Evolutionary conservation across 768 basidiomycete genomes (phyloP).

Genomic region (Hysterangium stoloniferum): DNA sequence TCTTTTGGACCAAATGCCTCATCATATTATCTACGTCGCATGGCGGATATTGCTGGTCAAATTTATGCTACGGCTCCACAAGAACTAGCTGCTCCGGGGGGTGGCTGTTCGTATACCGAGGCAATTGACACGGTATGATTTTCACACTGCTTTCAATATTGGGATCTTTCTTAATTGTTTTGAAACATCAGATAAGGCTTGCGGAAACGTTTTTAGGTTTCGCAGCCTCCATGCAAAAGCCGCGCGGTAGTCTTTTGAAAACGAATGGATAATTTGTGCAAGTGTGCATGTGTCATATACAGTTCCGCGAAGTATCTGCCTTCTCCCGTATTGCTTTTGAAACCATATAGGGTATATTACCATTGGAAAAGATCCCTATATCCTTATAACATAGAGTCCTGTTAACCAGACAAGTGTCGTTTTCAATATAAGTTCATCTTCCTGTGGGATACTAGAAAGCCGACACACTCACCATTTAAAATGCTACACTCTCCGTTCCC

Average conservation of each 20-base stretch:
- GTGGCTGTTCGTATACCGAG: conserved; percentile 39
- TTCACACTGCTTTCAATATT: conserved; percentile 10
- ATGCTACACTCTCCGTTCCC: too few relatives aligned
- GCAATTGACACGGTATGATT: conserved; percentile 42
- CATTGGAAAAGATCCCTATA: too few relatives aligned
- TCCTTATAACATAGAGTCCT: too few relatives aligned
- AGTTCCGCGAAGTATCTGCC: too few relatives aligned
- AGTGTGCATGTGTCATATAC: too few relatives aligned
- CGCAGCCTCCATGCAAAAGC: conserved; percentile 50
- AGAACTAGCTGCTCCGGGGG: conserved; percentile 28
- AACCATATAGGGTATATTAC: too few relatives aligned
- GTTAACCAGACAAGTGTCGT: too few relatives aligned
- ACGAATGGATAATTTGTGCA: too few relatives aligned
- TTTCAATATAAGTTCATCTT: too few relatives aligned
- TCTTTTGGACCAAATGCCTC: conserved; percentile 37
- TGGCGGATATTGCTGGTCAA: conserved; percentile 45
- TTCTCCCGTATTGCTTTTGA: too few relatives aligned
- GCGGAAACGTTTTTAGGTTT: conserved; percentile 52
- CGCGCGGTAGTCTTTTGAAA: conserved; percentile 45
- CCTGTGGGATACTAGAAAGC: too few relatives aligned
- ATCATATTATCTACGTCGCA: conserved; percentile 30
- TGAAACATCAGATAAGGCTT: conserved; percentile 36
- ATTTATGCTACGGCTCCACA: conserved; percentile 37
- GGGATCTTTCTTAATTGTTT: conserved; percentile 18
- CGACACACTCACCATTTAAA: too few relatives aligned